A percentile compares a stretch with the other conserved stretches of the same genome.
Conservation (phyloP, 2,329 filamentous ascomycete genomes). For the Aspergillus glaucus region DNA sequence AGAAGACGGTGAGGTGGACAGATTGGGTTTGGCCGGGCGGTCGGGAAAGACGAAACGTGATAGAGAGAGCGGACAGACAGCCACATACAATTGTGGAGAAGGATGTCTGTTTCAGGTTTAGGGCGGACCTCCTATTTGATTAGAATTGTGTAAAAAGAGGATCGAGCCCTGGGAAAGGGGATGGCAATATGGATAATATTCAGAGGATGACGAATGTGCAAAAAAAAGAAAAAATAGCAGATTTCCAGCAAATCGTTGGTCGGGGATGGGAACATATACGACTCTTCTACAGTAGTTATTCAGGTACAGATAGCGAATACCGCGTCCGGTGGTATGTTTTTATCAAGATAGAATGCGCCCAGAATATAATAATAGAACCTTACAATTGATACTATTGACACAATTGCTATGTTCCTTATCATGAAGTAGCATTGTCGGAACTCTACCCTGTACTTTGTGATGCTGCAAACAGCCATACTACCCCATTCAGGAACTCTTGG, state of each 20-base stretch:
- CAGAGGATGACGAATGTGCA: too few relatives aligned
- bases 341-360: too few relatives aligned
- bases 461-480: constrained; percentile 2
- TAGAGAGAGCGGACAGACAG: constrained; percentile 5
- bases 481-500: background rate
- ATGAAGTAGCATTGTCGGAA: background rate
- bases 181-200: constrained; percentile 2
- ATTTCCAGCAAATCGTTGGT: too few relatives aligned
- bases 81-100: constrained; percentile 18
- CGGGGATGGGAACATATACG: too few relatives aligned
- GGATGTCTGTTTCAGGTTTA: constrained; percentile 31
- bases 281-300: too few relatives aligned
- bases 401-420: background rate
- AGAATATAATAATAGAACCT: too few relatives aligned
- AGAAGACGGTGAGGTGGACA: constrained; percentile 18
- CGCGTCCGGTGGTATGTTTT: too few relatives aligned
- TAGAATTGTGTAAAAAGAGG: background rate
- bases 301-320: too few relatives aligned
- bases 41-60: constrained; percentile 18
- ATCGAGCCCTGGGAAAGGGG: constrained; percentile 13
- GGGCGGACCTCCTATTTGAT: constrained; percentile 6
- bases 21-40: constrained; percentile 14
- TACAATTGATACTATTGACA: too few relatives aligned
- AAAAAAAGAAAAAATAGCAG: too few relatives aligned
- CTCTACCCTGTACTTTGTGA: background rate